phyloP scores from a whole-genome alignment of 768 basidiomycete species.

The Lactarius psammicola region DNA sequence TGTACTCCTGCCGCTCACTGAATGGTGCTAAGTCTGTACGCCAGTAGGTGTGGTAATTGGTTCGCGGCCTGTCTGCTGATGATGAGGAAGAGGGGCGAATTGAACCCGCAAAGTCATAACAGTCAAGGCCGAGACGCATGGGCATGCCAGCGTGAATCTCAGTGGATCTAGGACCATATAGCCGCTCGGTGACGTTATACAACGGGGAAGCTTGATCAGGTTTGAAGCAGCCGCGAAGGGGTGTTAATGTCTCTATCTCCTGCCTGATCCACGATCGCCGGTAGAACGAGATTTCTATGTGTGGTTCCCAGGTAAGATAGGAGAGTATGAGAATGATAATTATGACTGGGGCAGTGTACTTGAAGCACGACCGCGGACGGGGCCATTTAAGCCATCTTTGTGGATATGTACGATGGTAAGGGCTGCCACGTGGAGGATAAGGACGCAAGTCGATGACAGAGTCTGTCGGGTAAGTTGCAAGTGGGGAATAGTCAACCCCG shows the following conservation, averaged over 20 bases:
- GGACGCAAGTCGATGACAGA: not conserved
- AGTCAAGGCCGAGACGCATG: conserved; percentile 79
- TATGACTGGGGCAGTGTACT: conserved; percentile 26
- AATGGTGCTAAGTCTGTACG: conserved; percentile 83
- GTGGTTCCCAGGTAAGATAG: conserved; percentile 59
- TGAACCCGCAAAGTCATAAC: conserved; percentile 90
- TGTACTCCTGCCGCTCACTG: conserved; percentile 78
- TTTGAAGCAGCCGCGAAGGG: conserved; percentile 75
- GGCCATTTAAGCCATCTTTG: not conserved
- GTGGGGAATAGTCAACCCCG: conserved; percentile 4
- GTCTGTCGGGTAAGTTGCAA: conserved; percentile 1
- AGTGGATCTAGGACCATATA: conserved; percentile 63
- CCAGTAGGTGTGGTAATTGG: conserved; percentile 93
- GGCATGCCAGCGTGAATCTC: conserved; percentile 80
- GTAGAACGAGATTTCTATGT: conserved; percentile 83
- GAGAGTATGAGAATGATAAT: conserved; percentile 28
- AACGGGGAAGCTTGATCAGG: conserved; percentile 52
- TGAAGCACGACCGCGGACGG: conserved; percentile 18
- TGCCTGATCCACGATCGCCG: conserved; percentile 67
- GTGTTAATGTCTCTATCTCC: conserved; percentile 65
- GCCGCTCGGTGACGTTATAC: conserved; percentile 65
- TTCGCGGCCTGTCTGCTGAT: conserved; percentile 41
- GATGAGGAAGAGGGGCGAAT: conserved; percentile 41
- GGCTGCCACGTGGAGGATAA: conserved; percentile 7
- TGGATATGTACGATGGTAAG: not conserved